Percentiles rank a stretch among this genome's conserved stretches.
Evolutionary conservation across 78 protist genomes (phyloP).

Genomic region (Parvularia atlantis): DNA sequence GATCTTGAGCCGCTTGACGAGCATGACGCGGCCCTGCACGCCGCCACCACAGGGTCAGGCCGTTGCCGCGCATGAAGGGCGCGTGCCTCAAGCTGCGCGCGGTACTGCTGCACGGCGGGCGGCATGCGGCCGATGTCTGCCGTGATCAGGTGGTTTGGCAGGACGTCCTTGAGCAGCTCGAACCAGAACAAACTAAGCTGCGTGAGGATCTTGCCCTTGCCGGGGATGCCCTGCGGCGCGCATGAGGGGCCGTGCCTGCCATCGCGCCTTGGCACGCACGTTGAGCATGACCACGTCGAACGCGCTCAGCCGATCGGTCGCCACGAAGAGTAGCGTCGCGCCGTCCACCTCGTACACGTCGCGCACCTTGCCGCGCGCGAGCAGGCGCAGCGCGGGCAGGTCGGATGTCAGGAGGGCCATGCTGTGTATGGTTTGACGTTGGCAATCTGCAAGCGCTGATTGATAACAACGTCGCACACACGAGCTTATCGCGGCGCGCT

Average conservation of each 20-base stretch:
- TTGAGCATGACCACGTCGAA: constrained; percentile 41
- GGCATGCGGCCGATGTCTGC: constrained; percentile 31
- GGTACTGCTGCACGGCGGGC: too few relatives aligned
- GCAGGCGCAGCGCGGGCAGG: constrained; percentile 20
- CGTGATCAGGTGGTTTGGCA: constrained; percentile 33
- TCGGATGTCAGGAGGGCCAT: too few relatives aligned
- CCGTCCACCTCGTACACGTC: constrained; percentile 35
- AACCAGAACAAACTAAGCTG: constrained; percentile 42
- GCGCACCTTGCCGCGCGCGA: constrained; percentile 32
- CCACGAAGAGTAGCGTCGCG: constrained; percentile 22
- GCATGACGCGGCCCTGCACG: constrained; percentile 25
- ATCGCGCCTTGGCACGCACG: too few relatives aligned
- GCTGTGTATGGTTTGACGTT: too few relatives aligned
- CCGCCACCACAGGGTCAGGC: too few relatives aligned
- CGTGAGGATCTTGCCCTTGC: constrained; percentile 43
- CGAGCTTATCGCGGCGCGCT: too few relatives aligned
- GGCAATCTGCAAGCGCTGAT: too few relatives aligned
- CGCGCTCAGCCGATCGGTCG: constrained; percentile 33
- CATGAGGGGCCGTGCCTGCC: too few relatives aligned
- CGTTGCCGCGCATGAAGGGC: too few relatives aligned
- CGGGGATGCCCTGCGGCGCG: constrained; percentile 30
- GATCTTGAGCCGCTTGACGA: constrained; percentile 35
- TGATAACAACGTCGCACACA: too few relatives aligned
- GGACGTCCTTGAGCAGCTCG: neutral
- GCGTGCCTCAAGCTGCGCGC: too few relatives aligned